A percentile compares a stretch with the other conserved stretches of the same genome.
Evolutionary conservation across 2,329 filamentous ascomycete genomes (phyloP).

Genomic region (Nemania bipapillata): DNA sequence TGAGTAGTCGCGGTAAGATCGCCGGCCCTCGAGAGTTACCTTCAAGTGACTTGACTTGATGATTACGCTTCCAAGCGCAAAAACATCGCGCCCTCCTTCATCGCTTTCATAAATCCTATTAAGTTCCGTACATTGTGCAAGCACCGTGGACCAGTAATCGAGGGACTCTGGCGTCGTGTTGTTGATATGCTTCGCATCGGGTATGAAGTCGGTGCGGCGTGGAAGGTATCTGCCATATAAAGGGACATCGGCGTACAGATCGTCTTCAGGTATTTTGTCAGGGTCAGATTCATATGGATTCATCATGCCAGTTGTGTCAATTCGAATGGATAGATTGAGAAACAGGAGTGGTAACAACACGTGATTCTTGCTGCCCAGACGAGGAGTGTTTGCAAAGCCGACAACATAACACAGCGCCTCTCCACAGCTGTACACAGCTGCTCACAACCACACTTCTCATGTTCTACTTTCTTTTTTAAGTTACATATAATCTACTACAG

Average conservation of each 20-base stretch:
- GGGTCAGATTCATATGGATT: slow-evolving; percentile 7
- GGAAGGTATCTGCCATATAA: slow-evolving; percentile 1
- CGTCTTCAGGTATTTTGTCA: background rate
- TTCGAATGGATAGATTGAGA: background rate
- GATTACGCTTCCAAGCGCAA: slow-evolving; percentile 55
- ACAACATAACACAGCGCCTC: too few relatives aligned
- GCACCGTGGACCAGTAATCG: background rate
- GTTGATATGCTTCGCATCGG: slow-evolving; percentile 2
- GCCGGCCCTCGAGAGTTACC: background rate
- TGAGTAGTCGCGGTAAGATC: slow-evolving; percentile 25
- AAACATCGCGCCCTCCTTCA: slow-evolving; percentile 56
- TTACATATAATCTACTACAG: too few relatives aligned
- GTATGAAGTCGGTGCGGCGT: background rate
- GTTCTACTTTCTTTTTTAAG: too few relatives aligned
- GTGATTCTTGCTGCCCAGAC: too few relatives aligned
- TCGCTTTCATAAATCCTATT: slow-evolving; percentile 5
- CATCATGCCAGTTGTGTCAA: background rate
- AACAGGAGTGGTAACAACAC: background rate
- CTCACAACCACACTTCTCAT: too few relatives aligned
- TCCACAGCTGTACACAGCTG: too few relatives aligned
- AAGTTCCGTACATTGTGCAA: slow-evolving; percentile 1
- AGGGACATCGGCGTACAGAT: background rate
- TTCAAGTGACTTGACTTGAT: slow-evolving; percentile 51
- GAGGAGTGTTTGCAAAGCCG: too few relatives aligned
- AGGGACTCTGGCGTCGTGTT: background rate